Percentiles rank a stretch among this genome's conserved stretches.
Evolutionary conservation across 192 early-diverging fungal species (phyloP).

Genomic region (Gamsiella multidivaricata): DNA sequence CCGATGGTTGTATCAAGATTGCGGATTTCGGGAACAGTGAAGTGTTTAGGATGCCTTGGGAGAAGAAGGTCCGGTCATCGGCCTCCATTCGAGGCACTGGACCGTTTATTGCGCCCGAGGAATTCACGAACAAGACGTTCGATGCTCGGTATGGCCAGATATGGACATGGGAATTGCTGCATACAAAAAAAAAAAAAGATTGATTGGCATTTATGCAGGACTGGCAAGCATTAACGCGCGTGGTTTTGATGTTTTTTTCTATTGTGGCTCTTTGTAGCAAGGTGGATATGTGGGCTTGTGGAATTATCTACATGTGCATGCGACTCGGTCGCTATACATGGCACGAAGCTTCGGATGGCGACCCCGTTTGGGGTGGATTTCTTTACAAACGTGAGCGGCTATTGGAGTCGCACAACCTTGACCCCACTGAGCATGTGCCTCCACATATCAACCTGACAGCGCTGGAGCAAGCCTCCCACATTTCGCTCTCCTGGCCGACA

Average conservation of each 20-base stretch:
- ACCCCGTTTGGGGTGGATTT: constrained; percentile 37
- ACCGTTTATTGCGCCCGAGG: constrained; percentile 90
- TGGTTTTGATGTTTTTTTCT: too few species aligned
- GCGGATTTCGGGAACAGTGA: constrained; percentile 87
- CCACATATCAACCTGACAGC: constrained; percentile 16
- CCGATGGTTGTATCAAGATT: constrained; percentile 79
- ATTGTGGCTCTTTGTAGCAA: constrained; percentile 17
- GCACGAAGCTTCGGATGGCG: constrained; percentile 37
- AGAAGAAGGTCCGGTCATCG: constrained; percentile 64
- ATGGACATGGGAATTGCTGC: too few species aligned
- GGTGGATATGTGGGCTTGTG: constrained; percentile 60
- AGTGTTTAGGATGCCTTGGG: constrained; percentile 83
- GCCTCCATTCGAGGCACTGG: constrained; percentile 79
- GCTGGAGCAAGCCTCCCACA: constrained; percentile 12
- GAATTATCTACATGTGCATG: constrained; percentile 60
- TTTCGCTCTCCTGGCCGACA: constrained; percentile 21
- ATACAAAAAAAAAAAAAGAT: background rate
- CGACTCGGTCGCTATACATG: constrained; percentile 45
- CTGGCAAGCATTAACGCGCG: too few species aligned
- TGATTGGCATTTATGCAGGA: too few species aligned
- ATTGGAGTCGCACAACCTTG: background rate
- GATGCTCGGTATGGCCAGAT: constrained; percentile 73
- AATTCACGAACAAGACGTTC: constrained; percentile 72
- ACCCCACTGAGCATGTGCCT: background rate
- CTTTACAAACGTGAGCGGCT: constrained; percentile 9